Percentiles rank a stretch among this genome's conserved stretches.
Evolutionary conservation across 345 rosid species (phyloP).

Genomic region (Balakata baccata): DNA sequence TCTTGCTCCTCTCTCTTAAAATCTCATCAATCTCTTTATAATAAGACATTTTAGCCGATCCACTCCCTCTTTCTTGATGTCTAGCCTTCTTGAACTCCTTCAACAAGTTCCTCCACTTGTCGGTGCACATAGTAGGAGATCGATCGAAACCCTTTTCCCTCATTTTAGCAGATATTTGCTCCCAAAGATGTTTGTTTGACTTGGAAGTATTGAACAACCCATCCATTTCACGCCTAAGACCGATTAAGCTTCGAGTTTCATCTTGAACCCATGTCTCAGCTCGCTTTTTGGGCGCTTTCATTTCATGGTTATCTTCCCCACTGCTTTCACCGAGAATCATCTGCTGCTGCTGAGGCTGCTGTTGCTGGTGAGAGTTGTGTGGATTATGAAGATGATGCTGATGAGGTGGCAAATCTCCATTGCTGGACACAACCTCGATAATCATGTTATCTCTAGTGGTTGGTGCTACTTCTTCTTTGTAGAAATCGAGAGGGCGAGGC

Average conservation of each 20-base stretch:
- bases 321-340: conserved; percentile 82
- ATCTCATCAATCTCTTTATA: conserved; percentile 96
- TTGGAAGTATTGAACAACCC: conserved; percentile 88
- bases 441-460: conserved; percentile 64
- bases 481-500: conserved; percentile 67
- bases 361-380: conserved; percentile 27
- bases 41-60: conserved; percentile 88
- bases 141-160: conserved; percentile 94
- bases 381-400: conserved; percentile 32
- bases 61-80: conserved; percentile 74
- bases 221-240: conserved; percentile 79
- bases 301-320: conserved; percentile 68
- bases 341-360: conserved; percentile 46
- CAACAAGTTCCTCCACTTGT: conserved; percentile 96
- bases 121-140: conserved; percentile 98
- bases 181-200: conserved; percentile 98
- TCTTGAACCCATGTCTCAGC: conserved; percentile 99
- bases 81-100: conserved; percentile 94
- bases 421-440: conserved; percentile 62
- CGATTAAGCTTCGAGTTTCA: conserved; percentile 81
- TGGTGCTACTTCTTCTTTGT: conserved; percentile 55
- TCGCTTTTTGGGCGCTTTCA: conserved; percentile 88
- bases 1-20: conserved; percentile 77
- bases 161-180: conserved; percentile 84
- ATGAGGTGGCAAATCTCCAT: conserved; percentile 55